phyloP scores from a whole-genome alignment of 2,329 filamentous ascomycete species.

The Cladosporium sp. region DNA sequence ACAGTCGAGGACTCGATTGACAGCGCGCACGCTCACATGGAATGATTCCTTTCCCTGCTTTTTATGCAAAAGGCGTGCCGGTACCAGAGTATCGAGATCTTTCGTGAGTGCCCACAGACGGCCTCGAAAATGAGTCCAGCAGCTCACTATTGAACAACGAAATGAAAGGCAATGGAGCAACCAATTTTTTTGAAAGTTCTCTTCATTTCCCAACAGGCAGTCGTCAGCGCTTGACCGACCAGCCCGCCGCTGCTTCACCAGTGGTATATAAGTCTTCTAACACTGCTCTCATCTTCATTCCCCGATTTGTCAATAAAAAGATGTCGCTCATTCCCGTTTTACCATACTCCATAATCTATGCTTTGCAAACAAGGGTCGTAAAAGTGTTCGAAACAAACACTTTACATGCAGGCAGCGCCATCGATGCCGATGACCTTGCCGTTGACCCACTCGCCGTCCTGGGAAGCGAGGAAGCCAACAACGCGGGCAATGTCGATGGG shows the following conservation, averaged over 20 bases:
- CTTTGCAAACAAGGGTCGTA: not conserved
- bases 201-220: not conserved
- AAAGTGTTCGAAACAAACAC: not conserved
- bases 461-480: constrained; percentile 56
- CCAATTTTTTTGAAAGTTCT: not conserved
- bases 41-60: too few relatives aligned
- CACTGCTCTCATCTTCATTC: too few relatives aligned
- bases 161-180: not conserved
- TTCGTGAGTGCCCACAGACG: too few relatives aligned
- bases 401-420: constrained; percentile 38
- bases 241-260: not conserved
- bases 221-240: constrained; percentile 10
- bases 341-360: constrained; percentile 8
- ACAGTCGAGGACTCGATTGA: too few relatives aligned
- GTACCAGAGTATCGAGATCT: too few relatives aligned
- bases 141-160: too few relatives aligned
- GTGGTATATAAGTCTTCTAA: constrained; percentile 6
- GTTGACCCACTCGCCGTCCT: constrained; percentile 56
- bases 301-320: not conserved
- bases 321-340: constrained; percentile 1
- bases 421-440: constrained; percentile 51
- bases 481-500: constrained; percentile 65
- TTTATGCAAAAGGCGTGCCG: too few relatives aligned
- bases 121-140: too few relatives aligned
- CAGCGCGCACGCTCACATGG: too few relatives aligned